These are phyloP conservation scores for Epichloe gansuensis DNA, from an alignment of 2,329 filamentous ascomycete genomes.

Conservation along the genomic window DNA sequence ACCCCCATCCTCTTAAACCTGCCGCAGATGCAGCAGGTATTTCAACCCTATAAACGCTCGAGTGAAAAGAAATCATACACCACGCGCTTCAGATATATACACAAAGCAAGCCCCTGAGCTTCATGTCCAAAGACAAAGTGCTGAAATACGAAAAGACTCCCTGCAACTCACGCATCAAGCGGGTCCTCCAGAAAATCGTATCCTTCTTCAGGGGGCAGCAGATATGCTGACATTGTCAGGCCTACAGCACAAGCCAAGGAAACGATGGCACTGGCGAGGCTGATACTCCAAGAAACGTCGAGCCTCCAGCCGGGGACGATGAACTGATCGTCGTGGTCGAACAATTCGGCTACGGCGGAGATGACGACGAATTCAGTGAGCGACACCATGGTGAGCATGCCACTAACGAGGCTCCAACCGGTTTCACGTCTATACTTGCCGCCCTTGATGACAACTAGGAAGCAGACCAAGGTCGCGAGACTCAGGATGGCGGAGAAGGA, in stretches of 20 bases:
- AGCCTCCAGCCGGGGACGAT: conserved; percentile 67
- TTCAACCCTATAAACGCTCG: background rate
- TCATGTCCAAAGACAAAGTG: background rate
- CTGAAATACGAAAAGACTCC: background rate
- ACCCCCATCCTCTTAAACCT: no score
- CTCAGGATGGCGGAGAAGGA: conserved; percentile 73
- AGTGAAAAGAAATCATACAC: background rate
- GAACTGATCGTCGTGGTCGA: conserved; percentile 73
- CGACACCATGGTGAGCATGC: conserved; percentile 52
- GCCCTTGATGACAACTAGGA: conserved; percentile 62
- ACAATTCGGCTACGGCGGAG: conserved; percentile 74
- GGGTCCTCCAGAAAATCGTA: conserved; percentile 57
- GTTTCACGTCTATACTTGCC: conserved; percentile 67
- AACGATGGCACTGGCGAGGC: conserved; percentile 41
- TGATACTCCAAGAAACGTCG: conserved; percentile 66
- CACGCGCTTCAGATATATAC: background rate
- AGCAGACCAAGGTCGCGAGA: conserved; percentile 67
- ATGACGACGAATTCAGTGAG: conserved; percentile 64
- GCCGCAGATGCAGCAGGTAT: background rate
- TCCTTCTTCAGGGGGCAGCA: conserved; percentile 68
- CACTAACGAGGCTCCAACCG: conserved; percentile 67
- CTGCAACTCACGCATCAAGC: conserved; percentile 32
- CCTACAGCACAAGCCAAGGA: conserved; percentile 41
- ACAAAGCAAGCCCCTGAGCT: background rate
- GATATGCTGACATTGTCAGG: conserved; percentile 52